Evolutionary conservation across 2,329 filamentous ascomycete genomes (phyloP).

Genomic region (Cladosporium colombiae): DNA sequence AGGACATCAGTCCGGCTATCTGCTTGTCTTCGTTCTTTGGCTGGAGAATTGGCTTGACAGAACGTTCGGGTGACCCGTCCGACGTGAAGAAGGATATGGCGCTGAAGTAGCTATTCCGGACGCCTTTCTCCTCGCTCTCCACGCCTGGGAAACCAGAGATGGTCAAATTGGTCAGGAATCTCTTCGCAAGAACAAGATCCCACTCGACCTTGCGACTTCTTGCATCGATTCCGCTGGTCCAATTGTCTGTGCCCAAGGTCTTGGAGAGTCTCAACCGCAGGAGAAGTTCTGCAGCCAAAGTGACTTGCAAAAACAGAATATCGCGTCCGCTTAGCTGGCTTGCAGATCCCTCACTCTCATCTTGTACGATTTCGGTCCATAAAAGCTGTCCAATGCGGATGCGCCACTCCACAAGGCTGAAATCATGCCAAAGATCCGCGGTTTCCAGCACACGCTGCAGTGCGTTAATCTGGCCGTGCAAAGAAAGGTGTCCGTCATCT

Average conservation of each 20-base stretch:
- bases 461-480: conserved; percentile 50
- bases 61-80: conserved; percentile 23
- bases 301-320: conserved; percentile 56
- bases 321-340: conserved; percentile 48
- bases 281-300: conserved; percentile 56
- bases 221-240: background rate
- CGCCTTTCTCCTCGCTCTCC: conserved; percentile 4
- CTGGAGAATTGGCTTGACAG: conserved; percentile 32
- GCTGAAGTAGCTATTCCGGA: conserved; percentile 30
- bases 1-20: conserved; percentile 52
- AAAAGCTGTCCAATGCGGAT: conserved; percentile 49
- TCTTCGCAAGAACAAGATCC: conserved; percentile 56
- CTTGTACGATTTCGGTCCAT: conserved; percentile 37
- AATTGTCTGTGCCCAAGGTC: background rate
- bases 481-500: conserved; percentile 21
- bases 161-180: conserved; percentile 50
- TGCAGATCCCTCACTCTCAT: conserved; percentile 29
- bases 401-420: conserved; percentile 49
- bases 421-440: conserved; percentile 50
- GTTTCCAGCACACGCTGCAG: conserved; percentile 46
- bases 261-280: conserved; percentile 52
- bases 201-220: conserved; percentile 51
- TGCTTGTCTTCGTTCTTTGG: conserved; percentile 45
- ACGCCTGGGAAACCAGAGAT: conserved; percentile 37
- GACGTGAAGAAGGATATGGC: conserved; percentile 31